Evolutionary conservation across 2,329 filamentous ascomycete species (phyloP), one percentile per base, ranked within the genome.

Genomic region (Colletotrichum filicis): DNA sequence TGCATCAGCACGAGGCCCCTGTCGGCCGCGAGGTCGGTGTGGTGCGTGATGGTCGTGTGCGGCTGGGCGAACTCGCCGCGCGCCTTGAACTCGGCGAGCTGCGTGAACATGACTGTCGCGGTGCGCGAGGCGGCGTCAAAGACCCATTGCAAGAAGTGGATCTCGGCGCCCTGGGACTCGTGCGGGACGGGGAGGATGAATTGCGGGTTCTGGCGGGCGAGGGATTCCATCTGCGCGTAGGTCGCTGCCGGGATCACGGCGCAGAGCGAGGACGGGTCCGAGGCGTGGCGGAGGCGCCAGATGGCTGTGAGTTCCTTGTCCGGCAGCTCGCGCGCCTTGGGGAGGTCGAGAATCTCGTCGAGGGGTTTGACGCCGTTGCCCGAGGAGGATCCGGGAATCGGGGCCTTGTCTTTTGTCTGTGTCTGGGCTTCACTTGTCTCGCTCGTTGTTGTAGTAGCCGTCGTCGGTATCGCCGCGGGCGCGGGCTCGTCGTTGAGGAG

Each of bases 111-210:
- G 6, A 98, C 92, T 0, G 93, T 94, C 72, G 89, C 90, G 4
- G 91, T 92, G 73, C 88, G 84, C 22, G 87, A 89, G 69, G 85
- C 85, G 26, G 83, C 84, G 73, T 97, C 95, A 83, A 98, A 98
- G 0, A 93, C 94, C 95, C 97, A 99, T 83, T 99, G 96, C 74
- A 99, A 84, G 82, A 97, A 98, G 84, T 99, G 97, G 58, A 99
- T 95, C 83, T 98, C 97, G 59, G 95, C 94, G 64, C 94, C 94
- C 76, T 87, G 86, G 28, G 82, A 85, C 59, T 85, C 84, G 82
- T 89, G 94, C 76, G 94, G 94, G 7, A 98, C 89, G 0, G 97
- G 97, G 1, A 99, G 90, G 68, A 99, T 92, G 84, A 99, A 99
- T 77, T 95, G 92, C 16, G 97, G 97, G 81, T 96, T 90, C 64